Percentiles rank a stretch among this genome's conserved stretches.
phyloP scores from a whole-genome alignment of 768 basidiomycete genomes.

The Rhodocollybia butyracea region DNA sequence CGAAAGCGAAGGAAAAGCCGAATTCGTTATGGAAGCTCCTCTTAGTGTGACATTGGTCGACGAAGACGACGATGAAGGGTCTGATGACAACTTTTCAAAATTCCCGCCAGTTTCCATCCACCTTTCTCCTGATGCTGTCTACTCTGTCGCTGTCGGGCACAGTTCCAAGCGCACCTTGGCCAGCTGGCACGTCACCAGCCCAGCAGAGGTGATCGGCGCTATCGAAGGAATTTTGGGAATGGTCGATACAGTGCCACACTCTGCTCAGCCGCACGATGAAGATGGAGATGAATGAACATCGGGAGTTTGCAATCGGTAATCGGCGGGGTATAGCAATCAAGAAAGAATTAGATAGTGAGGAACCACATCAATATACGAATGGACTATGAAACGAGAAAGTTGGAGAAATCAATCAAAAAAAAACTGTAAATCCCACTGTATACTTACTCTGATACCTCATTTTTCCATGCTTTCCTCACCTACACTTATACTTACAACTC shows the following conservation, averaged over 20 bases:
- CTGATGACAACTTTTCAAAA: neutral
- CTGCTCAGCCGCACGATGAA: neutral
- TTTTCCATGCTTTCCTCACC: too few species aligned
- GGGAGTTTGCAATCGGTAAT: too few species aligned
- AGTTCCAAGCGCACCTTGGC: slow-evolving; percentile 87
- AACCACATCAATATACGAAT: too few species aligned
- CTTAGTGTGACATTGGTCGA: slow-evolving; percentile 53
- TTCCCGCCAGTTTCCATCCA: slow-evolving; percentile 53
- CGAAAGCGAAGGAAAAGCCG: neutral
- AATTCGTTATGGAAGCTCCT: slow-evolving; percentile 53
- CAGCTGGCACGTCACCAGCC: slow-evolving; percentile 88
- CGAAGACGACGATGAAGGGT: slow-evolving; percentile 29
- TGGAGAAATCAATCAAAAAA: too few species aligned
- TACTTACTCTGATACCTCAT: too few species aligned
- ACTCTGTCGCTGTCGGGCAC: slow-evolving; percentile 93
- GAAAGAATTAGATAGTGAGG: too few species aligned
- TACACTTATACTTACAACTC: too few species aligned
- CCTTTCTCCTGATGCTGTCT: slow-evolving; percentile 68
- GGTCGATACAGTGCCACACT: slow-evolving; percentile 30
- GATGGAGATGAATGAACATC: neutral
- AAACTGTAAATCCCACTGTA: too few species aligned
- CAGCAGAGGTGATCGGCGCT: slow-evolving; percentile 58
- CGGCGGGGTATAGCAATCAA: too few species aligned
- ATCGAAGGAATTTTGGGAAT: slow-evolving; percentile 75
- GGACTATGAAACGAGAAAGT: too few species aligned